A percentile compares a stretch with the other conserved stretches of the same genome.
phyloP scores from a whole-genome alignment of 2,329 filamentous ascomycete species.

The Xylaria sp. region DNA sequence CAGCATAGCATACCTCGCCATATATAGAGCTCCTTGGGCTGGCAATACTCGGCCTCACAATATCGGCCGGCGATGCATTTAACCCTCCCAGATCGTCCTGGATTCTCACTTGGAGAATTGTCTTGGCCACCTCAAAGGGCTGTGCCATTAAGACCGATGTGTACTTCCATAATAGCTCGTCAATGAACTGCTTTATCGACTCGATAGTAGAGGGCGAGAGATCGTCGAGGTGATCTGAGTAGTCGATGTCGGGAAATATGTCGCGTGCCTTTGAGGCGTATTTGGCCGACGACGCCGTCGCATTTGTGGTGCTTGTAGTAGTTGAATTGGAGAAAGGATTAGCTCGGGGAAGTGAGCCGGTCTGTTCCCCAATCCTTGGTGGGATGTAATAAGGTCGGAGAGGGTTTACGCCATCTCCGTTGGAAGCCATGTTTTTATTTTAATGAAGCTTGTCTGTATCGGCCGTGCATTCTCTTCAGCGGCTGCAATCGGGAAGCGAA shows the following conservation, averaged over 20 bases:
- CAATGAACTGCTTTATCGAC: constrained; percentile 76
- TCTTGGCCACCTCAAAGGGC: constrained; percentile 97
- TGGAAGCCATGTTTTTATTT: constrained; percentile 34
- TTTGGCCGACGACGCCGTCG: constrained; percentile 36
- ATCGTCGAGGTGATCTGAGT: constrained; percentile 83
- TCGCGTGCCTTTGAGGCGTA: constrained; percentile 75
- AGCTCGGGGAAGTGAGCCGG: constrained; percentile 46
- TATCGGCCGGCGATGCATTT: constrained; percentile 38
- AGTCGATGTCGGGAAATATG: constrained; percentile 89
- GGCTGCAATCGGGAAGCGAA: not conserved
- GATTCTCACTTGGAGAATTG: constrained; percentile 77
- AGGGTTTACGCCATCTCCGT: constrained; percentile 61
- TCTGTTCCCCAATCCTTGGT: constrained; percentile 66
- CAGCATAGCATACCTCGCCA: constrained; percentile 37
- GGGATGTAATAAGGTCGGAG: constrained; percentile 67
- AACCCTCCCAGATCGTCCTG: constrained; percentile 56
- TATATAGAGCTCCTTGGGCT: constrained; percentile 45
- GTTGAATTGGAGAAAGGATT: constrained; percentile 53
- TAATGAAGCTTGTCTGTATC: not conserved
- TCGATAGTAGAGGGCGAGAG: constrained; percentile 76
- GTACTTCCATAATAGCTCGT: constrained; percentile 92
- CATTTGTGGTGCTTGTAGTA: constrained; percentile 43
- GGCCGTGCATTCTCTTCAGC: constrained; percentile 17
- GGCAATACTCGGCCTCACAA: constrained; percentile 40
- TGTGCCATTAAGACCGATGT: constrained; percentile 86